Evolutionary conservation across 306 rosid genomes (phyloP).

Genomic region (Dryas alaskensis): DNA sequence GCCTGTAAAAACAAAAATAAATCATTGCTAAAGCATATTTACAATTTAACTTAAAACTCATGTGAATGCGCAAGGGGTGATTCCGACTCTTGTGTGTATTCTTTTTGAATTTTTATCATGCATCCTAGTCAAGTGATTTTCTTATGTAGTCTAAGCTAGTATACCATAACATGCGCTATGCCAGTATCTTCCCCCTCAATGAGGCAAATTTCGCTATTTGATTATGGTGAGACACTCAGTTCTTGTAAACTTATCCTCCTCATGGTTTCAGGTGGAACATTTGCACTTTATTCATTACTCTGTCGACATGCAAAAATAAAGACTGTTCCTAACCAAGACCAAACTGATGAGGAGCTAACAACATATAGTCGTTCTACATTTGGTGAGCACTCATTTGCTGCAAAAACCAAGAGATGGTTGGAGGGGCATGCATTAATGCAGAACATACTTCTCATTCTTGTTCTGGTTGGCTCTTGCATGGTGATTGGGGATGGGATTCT

Average conservation of each 20-base stretch:
- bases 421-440: conserved; percentile 53
- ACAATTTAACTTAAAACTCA: no score
- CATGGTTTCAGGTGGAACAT: conserved; percentile 69
- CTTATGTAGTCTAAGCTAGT: not conserved
- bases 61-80: not conserved
- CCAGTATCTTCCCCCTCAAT: not conserved
- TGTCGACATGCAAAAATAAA: conserved; percentile 92
- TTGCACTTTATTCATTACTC: conserved; percentile 93
- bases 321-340: conserved; percentile 87
- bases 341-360: conserved; percentile 87
- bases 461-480: conserved; percentile 93
- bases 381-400: conserved; percentile 82
- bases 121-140: not conserved
- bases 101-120: not conserved
- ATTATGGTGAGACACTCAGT: conserved; percentile 17
- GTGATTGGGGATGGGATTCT: conserved; percentile 96
- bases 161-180: not conserved
- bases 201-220: conserved; percentile 11
- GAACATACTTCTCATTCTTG: conserved; percentile 72
- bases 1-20: no score
- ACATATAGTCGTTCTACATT: conserved; percentile 83
- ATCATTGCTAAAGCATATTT: not conserved
- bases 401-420: conserved; percentile 79
- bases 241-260: conserved; percentile 16
- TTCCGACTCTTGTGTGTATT: not conserved